phyloP scores from a whole-genome alignment of 2,329 filamentous ascomycete genomes.

The Colletotrichum limetticola region DNA sequence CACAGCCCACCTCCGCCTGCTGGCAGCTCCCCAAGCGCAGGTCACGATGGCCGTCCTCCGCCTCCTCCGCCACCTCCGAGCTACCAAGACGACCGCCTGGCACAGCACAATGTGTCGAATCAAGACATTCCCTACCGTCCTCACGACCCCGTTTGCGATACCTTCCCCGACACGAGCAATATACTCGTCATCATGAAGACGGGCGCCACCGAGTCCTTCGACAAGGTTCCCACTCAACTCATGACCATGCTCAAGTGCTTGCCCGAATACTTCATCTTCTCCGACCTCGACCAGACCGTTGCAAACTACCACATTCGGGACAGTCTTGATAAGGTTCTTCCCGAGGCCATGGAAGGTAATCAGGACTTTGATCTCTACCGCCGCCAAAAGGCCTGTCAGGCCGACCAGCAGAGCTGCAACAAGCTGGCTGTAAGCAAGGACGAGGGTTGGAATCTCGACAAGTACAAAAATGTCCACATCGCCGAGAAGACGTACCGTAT shows the following conservation, averaged over 20 bases:
- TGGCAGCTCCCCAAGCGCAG: conserved; percentile 33
- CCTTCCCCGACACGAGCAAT: conserved; percentile 56
- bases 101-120: conserved; percentile 21
- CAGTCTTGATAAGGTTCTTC: conserved; percentile 56
- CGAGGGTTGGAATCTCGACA: conserved; percentile 66
- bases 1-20: conserved; percentile 11
- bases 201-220: conserved; percentile 64
- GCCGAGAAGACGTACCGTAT: conserved; percentile 63
- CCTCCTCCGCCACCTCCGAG: conserved; percentile 2
- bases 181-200: conserved; percentile 67
- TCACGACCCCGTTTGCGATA: conserved; percentile 46
- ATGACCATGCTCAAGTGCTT: conserved; percentile 63
- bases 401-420: conserved; percentile 57
- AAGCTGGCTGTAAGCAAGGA: conserved; percentile 42
- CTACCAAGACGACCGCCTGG: conserved; percentile 11
- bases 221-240: conserved; percentile 64
- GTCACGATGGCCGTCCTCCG: neutral
- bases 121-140: conserved; percentile 35
- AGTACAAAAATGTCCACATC: conserved; percentile 72
- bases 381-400: conserved; percentile 55
- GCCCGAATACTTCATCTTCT: conserved; percentile 65
- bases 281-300: conserved; percentile 63
- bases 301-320: conserved; percentile 57
- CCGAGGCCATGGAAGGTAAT: conserved; percentile 54
- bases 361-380: conserved; percentile 62